Evolutionary conservation across 306 rosid genomes (phyloP), one percentile per base, ranked within the genome.

Genomic region (Vigna reflexopilosa): DNA sequence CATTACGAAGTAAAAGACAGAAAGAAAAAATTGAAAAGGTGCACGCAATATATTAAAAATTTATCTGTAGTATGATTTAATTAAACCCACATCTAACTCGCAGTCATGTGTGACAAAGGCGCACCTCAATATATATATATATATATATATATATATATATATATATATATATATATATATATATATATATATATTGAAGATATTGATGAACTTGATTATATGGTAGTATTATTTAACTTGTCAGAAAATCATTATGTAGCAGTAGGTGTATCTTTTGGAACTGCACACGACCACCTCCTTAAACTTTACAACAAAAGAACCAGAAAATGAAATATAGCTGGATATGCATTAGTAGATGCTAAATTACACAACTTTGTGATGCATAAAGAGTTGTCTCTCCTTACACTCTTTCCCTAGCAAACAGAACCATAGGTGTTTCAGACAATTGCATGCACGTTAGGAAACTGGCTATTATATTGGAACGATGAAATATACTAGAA

Each of bases 131-230:
- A 32, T 7, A 38, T 38, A 38, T 38, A 12, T 20, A 20, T 26
- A 26, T 26, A 28, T 28, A 72, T 56, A 36, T 9, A 42, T 42
- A 42, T 42, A 13, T 72, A n/a, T 26, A 28, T 28, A 72, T 56
- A 36, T 9, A 42, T 42, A 42, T 42, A 13, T 72, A 71, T 56
- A 32, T 7, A 38, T 38, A 38, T 38, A 12, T 20, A 20, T 26
- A 26, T 26, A 28, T 28, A 72, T 56, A 36, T 9, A 42, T 42
- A 42, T 42, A 13, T 72, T 72, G 52, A 83, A 48, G 32, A 56
- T 77, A 71, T 77, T 65, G 63, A 71, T 79, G 83, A 66, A 70
- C 20, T 57, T 69, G 30, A 78, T 78, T 68, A 68, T 75, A 36
- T n/a, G 5, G 52, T 54, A 48, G 19, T 51, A 57, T 42, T 56